Evolutionary conservation across 768 basidiomycete genomes (phyloP), one percentile per base, ranked within the genome.

Genomic region (Lepiota subincarnata): DNA sequence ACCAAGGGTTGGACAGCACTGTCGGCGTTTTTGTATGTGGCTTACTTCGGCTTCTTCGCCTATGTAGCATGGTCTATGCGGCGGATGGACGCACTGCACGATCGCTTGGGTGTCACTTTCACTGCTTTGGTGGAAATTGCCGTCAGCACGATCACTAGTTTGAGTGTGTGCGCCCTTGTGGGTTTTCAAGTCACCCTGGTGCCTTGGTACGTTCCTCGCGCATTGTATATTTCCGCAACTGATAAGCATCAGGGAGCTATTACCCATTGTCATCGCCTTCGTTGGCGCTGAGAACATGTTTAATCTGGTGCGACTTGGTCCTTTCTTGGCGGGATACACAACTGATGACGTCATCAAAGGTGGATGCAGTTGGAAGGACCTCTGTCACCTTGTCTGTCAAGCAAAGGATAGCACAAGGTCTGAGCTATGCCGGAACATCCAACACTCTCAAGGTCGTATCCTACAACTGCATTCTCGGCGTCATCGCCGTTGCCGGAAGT

Each of bases 201-300:
- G 20, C 92, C 92, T 40, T 92, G 88, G 92, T 90, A 69, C 60
- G 76, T 69, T 37, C 57, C 8, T 40, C 41, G 19, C 41, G 42
- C 48, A 20, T 40, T 31, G 36, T 16, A 6, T 12, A 13, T 38
- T 43, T 42, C 18, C 49, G 47, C 55, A 20, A 44, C 57, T 45
- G 47, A 55, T 53, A 46, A 49, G 49, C 40, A 31, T 22, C 22
- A 92, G 90, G 90, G 86, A 89, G 64, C 70, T 96, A 38, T 75
- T 99, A 48, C 95, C 95, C 1, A 89, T 98, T 54, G 88, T 97
- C 35, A 93, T 99, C 47, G 82, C 94, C 6, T 95, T 98, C 59
- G 89, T 96, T 12, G 96, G 96, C 2, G 89, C 92, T 2, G 96
- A 98, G 72, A 98, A 98, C 62, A 98, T 98, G 95, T 91, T 93